Percentiles rank a stretch among this genome's conserved stretches.
Conservation (phyloP, 441 rosid species). For the Croton laevigatus region DNA sequence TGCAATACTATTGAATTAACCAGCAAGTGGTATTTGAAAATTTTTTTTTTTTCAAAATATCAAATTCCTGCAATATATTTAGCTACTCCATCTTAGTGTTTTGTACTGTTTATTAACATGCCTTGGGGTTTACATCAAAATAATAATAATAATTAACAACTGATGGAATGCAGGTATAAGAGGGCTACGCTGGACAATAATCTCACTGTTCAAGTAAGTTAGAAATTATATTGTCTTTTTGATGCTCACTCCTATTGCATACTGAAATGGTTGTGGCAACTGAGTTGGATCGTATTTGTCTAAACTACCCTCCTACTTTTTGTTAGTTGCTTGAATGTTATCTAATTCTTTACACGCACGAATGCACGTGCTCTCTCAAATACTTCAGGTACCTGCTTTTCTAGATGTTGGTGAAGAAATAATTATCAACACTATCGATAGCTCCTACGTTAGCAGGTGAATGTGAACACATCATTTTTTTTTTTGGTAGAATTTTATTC, state of each 20-base stretch:
- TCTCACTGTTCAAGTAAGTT: constrained; percentile 66
- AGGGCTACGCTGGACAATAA: constrained; percentile 83
- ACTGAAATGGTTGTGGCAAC: not conserved
- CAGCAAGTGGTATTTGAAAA: no score
- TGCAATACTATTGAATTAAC: no score
- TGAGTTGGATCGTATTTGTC: not conserved
- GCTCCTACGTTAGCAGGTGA: constrained; percentile 75
- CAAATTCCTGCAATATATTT: no score
- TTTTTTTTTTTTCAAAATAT: no score
- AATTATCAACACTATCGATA: constrained; percentile 64
- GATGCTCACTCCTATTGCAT: no score
- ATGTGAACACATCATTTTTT: not conserved
- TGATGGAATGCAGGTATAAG: constrained; percentile 57
- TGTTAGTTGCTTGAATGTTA: not conserved
- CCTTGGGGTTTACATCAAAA: no score
- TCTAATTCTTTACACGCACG: not conserved
- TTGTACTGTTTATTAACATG: no score
- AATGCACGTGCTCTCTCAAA: not conserved
- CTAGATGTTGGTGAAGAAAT: constrained; percentile 74
- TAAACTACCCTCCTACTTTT: not conserved
- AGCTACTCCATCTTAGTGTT: no score
- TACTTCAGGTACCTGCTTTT: constrained; percentile 70
- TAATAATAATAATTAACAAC: no score
- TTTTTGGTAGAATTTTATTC: no score
- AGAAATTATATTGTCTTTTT: not conserved